phyloP scores from a whole-genome alignment of 2,329 filamentous ascomycete species.

The Talaromyces verruculosus region DNA sequence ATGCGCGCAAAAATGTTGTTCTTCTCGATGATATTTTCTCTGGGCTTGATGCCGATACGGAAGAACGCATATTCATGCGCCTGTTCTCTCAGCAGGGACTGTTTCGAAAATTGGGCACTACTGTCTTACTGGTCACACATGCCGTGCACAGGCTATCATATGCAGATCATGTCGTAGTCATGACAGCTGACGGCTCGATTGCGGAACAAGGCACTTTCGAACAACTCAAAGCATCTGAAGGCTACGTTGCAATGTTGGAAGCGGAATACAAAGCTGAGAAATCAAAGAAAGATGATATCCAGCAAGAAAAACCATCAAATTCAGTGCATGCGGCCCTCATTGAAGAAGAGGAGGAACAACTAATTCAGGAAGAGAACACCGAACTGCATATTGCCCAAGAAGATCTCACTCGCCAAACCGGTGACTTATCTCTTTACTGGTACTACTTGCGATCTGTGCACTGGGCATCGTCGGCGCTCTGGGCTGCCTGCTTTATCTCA shows the following conservation, averaged over 20 bases:
- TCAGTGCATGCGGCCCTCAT: not conserved
- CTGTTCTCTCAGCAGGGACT: slow-evolving; percentile 20
- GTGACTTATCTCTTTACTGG: slow-evolving; percentile 46
- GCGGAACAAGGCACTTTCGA: slow-evolving; percentile 44
- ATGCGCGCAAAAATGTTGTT: slow-evolving; percentile 75
- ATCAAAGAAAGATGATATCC: not conserved
- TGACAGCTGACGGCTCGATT: slow-evolving; percentile 40
- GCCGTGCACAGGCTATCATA: slow-evolving; percentile 43
- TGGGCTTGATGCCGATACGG: slow-evolving; percentile 66
- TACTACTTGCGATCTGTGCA: slow-evolving; percentile 43
- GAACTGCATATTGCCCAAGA: slow-evolving; percentile 23
- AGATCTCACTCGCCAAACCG: slow-evolving; percentile 33
- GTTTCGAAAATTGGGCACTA: slow-evolving; percentile 13
- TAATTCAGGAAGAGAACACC: not conserved
- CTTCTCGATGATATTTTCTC: slow-evolving; percentile 81
- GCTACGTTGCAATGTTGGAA: slow-evolving; percentile 44
- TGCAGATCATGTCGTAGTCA: slow-evolving; percentile 44
- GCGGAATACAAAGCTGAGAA: slow-evolving; percentile 25
- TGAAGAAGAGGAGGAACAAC: not conserved
- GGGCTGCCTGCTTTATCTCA: slow-evolving; percentile 3
- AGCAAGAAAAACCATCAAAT: not conserved
- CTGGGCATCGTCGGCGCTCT: slow-evolving; percentile 26
- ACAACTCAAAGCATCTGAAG: slow-evolving; percentile 36
- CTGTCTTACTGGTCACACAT: slow-evolving; percentile 16
- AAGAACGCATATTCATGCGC: slow-evolving; percentile 43